Evolutionary conservation across 805 yeast species (phyloP), one percentile per base, ranked within the genome.

Genomic region (Allodekkera sacchari): DNA sequence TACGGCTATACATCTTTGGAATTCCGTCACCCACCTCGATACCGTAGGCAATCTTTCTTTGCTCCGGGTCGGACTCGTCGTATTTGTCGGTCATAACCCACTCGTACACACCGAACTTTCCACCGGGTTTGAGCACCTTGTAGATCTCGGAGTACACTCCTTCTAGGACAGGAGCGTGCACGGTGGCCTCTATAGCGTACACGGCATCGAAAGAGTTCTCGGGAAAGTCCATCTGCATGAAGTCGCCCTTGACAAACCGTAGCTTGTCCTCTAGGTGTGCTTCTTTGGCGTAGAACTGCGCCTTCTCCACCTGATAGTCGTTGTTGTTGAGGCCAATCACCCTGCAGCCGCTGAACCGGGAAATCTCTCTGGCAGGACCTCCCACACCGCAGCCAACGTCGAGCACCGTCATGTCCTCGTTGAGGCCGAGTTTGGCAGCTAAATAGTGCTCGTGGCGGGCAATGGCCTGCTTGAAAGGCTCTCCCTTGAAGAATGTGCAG

Each of bases 321-420:
- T 92, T 92, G 70, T 92, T 89, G 68, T 89, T 89, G 50, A 89
- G 70, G 31, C 98, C 98, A 41, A 83, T 83, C 55, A 89, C 69
- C 48, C 74, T 64, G 63, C 87, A 80, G 50, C 80, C 85, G 31
- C 97, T 81, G 68, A 89, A 89, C 55, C 95, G 76, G 39, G 81
- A 71, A 52, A 89, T 89, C 66, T 92, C 96, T 61, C 96, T 81
- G 15, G 95, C 96, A 50, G 98, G 98, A 26, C 98, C 98, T 55
- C 98, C 98, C 49, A 89, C 95, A 70, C 98, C 98, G 67, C 98
- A 92, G 29, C 98, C 98, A 36, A 89, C 98, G 56, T 89, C 98
- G 47, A 89, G 71, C 12, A 89, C 98, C 52, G 78, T 77, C 84
- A 82, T 83, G 47, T 76, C 72, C 47, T 77, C 82, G 47, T 67